Base-by-base conservation (phyloP, 1,139 yeast species). In the Trichomonascaceae sp. region DNA sequence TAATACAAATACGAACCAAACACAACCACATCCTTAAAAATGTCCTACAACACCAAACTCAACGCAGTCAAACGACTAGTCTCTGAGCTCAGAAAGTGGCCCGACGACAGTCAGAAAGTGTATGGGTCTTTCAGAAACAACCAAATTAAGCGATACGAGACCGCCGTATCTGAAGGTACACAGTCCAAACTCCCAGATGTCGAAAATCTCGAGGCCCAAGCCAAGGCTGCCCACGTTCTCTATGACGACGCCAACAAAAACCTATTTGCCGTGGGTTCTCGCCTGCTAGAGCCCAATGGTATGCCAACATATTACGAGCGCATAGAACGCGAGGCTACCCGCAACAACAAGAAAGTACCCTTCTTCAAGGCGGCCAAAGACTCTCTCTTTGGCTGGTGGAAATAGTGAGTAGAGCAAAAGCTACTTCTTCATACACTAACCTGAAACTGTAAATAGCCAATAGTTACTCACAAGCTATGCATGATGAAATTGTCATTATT, bases 301-400 rank as follows among this genome's bases (percentile, higher is more conserved):
- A 81, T 84, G 53, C 87, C 93, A 2, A 59, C 67, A 32, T 85
- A 85, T 51, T 85, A 85, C 51, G 67, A 65, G 28, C 67, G 92
- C 48, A 64, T 85, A 36, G 49, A 78, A 58, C 64, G 67, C 31
- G 93, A 82, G 54, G 67, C 85, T 33, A 65, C 67, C 38, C 89
- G 93, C n/a, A 76, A 76, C 45, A 67, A 67, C 49, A 76, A 71
- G 54, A 93, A 82, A 56, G 68, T 71, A 14, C 59, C 79, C 35
- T 56, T 71, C 40, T 36, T 47, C 26, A 42, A 48, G 4, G 53
- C 54, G 9, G 35, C 54, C 34, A 40, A 45, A 31, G 54, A 51
- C 29, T 50, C 58, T 2, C 43, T 51, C 17, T 53, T 54, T 34
- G 61, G 61, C 8, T 57, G 60, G 54, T 54, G 40, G 39, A 36